Base-by-base conservation (phyloP, 345 rosid genomes). In the Rhodamnia rubescens region DNA sequence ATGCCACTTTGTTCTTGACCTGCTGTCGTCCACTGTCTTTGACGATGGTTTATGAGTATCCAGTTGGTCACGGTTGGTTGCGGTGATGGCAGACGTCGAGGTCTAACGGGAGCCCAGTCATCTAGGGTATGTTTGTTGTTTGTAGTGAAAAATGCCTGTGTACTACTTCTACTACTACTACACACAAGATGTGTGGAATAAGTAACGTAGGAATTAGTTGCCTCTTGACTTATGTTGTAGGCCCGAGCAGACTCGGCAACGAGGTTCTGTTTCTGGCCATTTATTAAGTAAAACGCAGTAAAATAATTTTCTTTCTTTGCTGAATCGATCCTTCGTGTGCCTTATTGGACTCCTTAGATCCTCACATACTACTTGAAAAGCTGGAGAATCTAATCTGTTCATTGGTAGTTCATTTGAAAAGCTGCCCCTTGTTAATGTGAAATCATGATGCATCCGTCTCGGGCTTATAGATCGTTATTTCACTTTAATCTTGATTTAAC, bases 1-100 rank as follows among this genome's bases (percentile, higher is more conserved):
- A 84, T 90, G 94, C 7, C 92, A 93, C 88, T 97, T 95, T 86
- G 93, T 92, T 56, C 90, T 92, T 89, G 98, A 95, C 86, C 90
- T 97, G 81, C 82, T 97, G 87, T 83, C 91, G 86, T 97, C 99
- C 86, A 89, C 91, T 86, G 87, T 95, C 89, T 90, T 93, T 74
- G 92, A 92, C 20, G 94, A 93, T 53, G 85, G 85, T 42, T 95
- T 91, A 87, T 97, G 89, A 93, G 91, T 85, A 88, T 82, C 58
- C 53, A 44, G 58, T 56, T 29, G 53, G 85, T 49, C 47, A 55
- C 15, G 51, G 83, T 83, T 58, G 51, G 83, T 83, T 58, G 85
- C 84, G 11, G 85, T 47, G 58, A 78, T 82, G 87, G 57, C 42
- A 29, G 55, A 85, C 47, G 80, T 58, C 13, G 36, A 49, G 84